Evolutionary conservation across 192 early-diverging fungal genomes (phyloP).

Genomic region (Kickxella alabastrina): DNA sequence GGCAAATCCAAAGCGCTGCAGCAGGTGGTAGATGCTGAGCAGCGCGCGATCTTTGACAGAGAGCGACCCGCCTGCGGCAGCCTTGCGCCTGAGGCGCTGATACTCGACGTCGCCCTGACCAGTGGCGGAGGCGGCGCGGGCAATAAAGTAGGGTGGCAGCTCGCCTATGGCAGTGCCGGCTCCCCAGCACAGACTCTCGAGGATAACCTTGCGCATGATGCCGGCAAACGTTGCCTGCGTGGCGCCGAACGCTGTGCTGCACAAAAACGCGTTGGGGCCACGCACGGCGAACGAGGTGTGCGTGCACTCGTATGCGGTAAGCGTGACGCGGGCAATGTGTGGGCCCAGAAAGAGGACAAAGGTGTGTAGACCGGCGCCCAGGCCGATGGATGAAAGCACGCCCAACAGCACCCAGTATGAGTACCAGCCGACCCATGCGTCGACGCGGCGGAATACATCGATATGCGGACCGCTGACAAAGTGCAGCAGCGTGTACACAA

Average conservation of each 20-base stretch:
- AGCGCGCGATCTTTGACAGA: slow-evolving; percentile 68
- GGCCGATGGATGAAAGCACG: slow-evolving; percentile 83
- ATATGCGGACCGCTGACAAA: slow-evolving; percentile 37
- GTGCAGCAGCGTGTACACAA: slow-evolving; percentile 36
- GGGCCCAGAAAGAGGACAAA: slow-evolving; percentile 93
- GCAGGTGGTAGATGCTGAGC: slow-evolving; percentile 61
- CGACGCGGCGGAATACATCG: slow-evolving; percentile 37
- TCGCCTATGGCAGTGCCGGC: slow-evolving; percentile 90
- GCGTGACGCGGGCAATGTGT: slow-evolving; percentile 85
- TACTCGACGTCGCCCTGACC: slow-evolving; percentile 42
- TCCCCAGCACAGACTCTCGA: slow-evolving; percentile 90
- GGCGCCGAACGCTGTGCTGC: slow-evolving; percentile 14
- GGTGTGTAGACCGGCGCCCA: slow-evolving; percentile 92
- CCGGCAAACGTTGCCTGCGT: slow-evolving; percentile 53
- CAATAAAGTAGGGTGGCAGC: slow-evolving; percentile 93
- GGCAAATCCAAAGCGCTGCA: slow-evolving; percentile 78
- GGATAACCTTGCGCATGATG: slow-evolving; percentile 67
- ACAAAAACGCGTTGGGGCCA: slow-evolving; percentile 59
- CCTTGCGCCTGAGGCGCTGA: slow-evolving; percentile 33
- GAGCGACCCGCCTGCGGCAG: slow-evolving; percentile 29
- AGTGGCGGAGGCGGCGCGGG: slow-evolving; percentile 60
- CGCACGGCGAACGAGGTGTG: slow-evolving; percentile 67
- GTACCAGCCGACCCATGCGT: slow-evolving; percentile 73
- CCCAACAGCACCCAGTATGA: slow-evolving; percentile 86
- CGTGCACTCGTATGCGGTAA: slow-evolving; percentile 79